Evolutionary conservation across 371 early-diverging fungal species (phyloP), one percentile per base, ranked within the genome.

Genomic region (Rhizomucor pusillus): DNA sequence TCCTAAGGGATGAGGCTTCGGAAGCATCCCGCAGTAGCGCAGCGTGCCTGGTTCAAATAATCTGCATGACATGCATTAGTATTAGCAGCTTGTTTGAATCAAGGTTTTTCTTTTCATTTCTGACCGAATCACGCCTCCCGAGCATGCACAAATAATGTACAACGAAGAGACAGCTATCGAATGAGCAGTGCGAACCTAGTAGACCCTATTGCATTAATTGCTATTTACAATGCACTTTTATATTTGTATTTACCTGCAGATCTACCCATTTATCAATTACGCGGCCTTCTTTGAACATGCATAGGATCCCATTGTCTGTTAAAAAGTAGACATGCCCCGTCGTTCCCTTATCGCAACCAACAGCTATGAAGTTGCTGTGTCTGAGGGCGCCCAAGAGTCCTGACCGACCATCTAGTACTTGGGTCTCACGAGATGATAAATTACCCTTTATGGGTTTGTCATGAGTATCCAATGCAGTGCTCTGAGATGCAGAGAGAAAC

Each of bases 181-280:
- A 50, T 65, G 80, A 5, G 89, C 87, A 29, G 67, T 73, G 51
- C 75, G 73, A 9, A 82, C 84, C 84, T 85, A 51, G 12, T 36
- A 19, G 14, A 52, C 14, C 44, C 4, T 16, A 48, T 22, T 19
- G 10, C 3, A 12, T n/a, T 33, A 48, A 33, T 3, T 33, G 16
- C 50, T 20, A 20, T 10, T 39, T 25, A n/a, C 18, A 43, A 24
- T 20, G 16, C 2, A 4, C 37, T 50, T 2, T 45, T 43, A n/a
- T 23, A 40, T 18, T 54, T 12, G 10, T 11, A 18, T 9, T 47
- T 47, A 86, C 88, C 74, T 89, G 85, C 44, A 91, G 68, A 63
- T 91, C 84, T 20, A 91, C 82, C 90, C 89, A 91, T 63, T 88
- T 90, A 45, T 88, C 88, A 66, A 92, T 68, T 7, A 80, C 70